These are phyloP conservation scores for Phoma herbarum DNA, from an alignment of 2,329 filamentous ascomycete genomes.

Conservation along the genomic window DNA sequence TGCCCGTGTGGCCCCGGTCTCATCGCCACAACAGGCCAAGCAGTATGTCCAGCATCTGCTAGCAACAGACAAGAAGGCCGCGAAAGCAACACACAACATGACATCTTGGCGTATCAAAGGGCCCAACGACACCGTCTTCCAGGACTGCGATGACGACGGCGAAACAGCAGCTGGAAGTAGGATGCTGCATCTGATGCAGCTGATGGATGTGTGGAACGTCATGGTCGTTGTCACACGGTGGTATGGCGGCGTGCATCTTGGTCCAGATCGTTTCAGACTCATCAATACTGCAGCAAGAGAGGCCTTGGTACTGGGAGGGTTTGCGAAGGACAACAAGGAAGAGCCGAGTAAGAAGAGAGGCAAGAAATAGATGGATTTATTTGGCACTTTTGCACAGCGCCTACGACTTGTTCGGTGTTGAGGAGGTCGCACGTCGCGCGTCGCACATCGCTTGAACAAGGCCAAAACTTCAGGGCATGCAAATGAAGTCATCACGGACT, in stretches of 20 bases:
- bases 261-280: constrained; percentile 86
- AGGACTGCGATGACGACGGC: constrained; percentile 96
- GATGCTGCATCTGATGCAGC: constrained; percentile 87
- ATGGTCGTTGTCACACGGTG: constrained; percentile 94
- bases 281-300: constrained; percentile 90
- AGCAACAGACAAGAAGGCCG: constrained; percentile 81
- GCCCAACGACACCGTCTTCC: constrained; percentile 66
- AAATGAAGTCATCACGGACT: not conserved
- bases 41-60: constrained; percentile 78
- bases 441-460: not conserved
- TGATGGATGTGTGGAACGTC: constrained; percentile 93
- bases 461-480: not conserved
- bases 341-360: constrained; percentile 42
- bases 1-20: constrained; percentile 76
- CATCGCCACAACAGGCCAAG: constrained; percentile 74
- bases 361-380: constrained; percentile 35
- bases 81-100: constrained; percentile 93
- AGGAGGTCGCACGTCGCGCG: not conserved
- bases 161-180: constrained; percentile 90
- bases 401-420: not conserved
- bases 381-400: not conserved
- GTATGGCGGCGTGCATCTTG: constrained; percentile 92
- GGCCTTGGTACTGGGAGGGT: constrained; percentile 79
- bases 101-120: constrained; percentile 87
- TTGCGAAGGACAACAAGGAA: constrained; percentile 64